Conservation (phyloP, 192 early-diverging fungal species). For the Podila verticillata region DNA sequence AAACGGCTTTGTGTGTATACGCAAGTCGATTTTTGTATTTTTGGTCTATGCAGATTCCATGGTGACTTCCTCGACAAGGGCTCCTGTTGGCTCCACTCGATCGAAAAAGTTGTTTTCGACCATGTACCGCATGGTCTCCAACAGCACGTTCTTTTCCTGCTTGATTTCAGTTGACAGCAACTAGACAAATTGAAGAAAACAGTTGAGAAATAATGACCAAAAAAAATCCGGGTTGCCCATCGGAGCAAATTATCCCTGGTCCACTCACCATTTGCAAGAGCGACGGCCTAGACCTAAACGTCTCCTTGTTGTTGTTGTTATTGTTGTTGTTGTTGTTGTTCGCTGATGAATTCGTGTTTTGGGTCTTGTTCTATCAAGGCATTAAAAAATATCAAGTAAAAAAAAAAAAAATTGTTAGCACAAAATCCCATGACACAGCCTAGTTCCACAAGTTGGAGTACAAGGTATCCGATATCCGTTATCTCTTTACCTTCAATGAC, state of each 20-base stretch:
- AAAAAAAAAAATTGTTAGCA: background rate
- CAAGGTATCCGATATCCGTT: too few relatives aligned
- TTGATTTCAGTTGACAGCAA: conserved; percentile 68
- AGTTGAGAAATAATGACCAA: background rate
- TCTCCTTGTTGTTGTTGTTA: conserved; percentile 21
- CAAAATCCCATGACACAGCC: background rate
- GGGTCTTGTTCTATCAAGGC: conserved; percentile 12
- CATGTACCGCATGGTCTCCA: conserved; percentile 73
- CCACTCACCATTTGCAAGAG: conserved; percentile 54
- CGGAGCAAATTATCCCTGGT: background rate
- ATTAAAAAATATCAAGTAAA: background rate
- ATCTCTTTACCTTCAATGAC: background rate
- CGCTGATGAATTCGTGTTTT: conserved; percentile 18
- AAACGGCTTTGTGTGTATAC: too few relatives aligned
- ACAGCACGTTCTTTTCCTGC: conserved; percentile 64
- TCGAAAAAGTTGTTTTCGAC: conserved; percentile 65
- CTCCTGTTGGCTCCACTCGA: conserved; percentile 11
- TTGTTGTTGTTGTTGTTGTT: conserved; percentile 18
- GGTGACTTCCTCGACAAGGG: conserved; percentile 23
- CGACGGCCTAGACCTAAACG: conserved; percentile 44
- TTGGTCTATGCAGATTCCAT: too few relatives aligned
- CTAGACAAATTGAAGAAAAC: conserved; percentile 22
- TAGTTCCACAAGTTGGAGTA: background rate
- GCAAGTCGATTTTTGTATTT: too few relatives aligned
- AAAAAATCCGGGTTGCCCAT: background rate